Base-by-base conservation (phyloP, 192 early-diverging fungal species). In the Coemansia sp. region DNA sequence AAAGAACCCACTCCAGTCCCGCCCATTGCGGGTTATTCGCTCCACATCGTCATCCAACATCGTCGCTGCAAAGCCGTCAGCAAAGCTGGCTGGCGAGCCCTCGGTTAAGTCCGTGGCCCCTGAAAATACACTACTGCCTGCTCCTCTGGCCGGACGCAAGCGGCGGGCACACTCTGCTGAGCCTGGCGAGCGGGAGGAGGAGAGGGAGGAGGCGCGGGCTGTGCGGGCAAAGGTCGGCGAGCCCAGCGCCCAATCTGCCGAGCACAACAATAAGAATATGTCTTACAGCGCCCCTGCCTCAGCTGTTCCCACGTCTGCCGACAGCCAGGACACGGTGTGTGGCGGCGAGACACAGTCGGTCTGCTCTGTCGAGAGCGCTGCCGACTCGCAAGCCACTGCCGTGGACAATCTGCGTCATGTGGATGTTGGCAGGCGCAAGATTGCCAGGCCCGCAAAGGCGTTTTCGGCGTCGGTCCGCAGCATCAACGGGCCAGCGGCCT, bases 371-470 rank as follows among this genome's bases (percentile, higher is more conserved):
- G 64, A 69, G 12, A 74, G 71, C 62, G 35, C 36, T 2, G 51
- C 68, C 6, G 79, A 82, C 35, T 77, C 79, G 43, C 74, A 77
- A 65, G 44, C 67, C 48, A 82, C 79, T 3, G 75, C 63, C 14
- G 79, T 82, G 16, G 79, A 73, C 33, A 59, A 59, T 59, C 33
- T 35, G 33, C 57, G 57, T 33, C 57, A 59, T 59, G 15, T 59
- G 57, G 58, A 65, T 1, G 51, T 69, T 46, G 16, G 30, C 1
- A 41, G 53, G 56, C 78, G 78, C 59, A 71, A 63, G 59, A 71
- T 81, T 62, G 78, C 78, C 68, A 75, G 67, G 36, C 78, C 78
- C 6, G 60, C 66, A 66, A 73, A 63, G n/a, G 67, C 78, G 6
- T 81, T 69, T 23, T 80, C 77, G 65, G 30, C 66, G 38, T 63